These are phyloP conservation scores for Alternaria incomplexa DNA, from an alignment of 2,329 filamentous ascomycete species.

Conservation along the genomic window DNA sequence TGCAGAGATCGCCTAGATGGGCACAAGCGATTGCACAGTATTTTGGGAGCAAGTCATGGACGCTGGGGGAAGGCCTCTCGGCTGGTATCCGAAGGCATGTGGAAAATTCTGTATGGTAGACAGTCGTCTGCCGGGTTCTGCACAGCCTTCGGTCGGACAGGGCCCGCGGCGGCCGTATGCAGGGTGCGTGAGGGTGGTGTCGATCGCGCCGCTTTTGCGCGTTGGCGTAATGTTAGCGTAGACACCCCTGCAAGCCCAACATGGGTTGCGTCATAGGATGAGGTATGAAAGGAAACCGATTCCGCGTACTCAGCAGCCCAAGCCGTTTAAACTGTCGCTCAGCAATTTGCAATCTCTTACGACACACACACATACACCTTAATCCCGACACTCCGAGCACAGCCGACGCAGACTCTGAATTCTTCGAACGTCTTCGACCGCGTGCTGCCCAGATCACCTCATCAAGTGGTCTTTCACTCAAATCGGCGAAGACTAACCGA, in stretches of 20 bases:
- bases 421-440: constrained; percentile 39
- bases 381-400: constrained; percentile 35
- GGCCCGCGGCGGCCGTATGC: constrained; percentile 19
- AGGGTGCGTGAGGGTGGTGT: constrained; percentile 21
- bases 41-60: constrained; percentile 19
- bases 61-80: constrained; percentile 21
- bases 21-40: constrained; percentile 24
- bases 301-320: constrained; percentile 29
- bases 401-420: constrained; percentile 26
- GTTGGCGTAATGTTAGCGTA: constrained; percentile 6
- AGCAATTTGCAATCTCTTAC: constrained; percentile 43
- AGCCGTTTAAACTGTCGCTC: constrained; percentile 38
- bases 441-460: constrained; percentile 41
- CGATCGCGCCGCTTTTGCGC: constrained; percentile 18
- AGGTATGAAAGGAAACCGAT: constrained; percentile 34
- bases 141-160: constrained; percentile 29
- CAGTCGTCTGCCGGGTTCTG: constrained; percentile 10
- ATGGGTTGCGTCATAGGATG: constrained; percentile 19
- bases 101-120: constrained; percentile 23
- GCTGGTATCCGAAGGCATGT: constrained; percentile 31
- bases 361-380: constrained; percentile 25
- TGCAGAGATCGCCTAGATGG: constrained; percentile 14
- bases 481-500: constrained; percentile 37
- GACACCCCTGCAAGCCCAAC: constrained; percentile 20
- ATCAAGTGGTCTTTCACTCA: constrained; percentile 31